A percentile compares a stretch with the other conserved stretches of the same genome.
phyloP scores from a whole-genome alignment of 345 rosid genomes.

The Hibiscus trionum region DNA sequence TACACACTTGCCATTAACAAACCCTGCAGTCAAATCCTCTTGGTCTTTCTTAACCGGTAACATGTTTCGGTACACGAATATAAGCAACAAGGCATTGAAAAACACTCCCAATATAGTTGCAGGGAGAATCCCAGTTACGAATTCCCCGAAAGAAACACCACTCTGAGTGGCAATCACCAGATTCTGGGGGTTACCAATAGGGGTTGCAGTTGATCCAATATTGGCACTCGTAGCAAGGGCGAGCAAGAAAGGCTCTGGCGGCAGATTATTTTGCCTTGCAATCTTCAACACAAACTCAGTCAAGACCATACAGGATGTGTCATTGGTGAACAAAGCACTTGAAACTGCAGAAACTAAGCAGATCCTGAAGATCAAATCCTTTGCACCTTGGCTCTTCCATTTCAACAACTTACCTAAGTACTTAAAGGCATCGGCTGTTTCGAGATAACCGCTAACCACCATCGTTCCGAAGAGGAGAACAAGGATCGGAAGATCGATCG shows the following conservation, averaged over 20 bases:
- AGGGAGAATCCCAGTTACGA: conserved; percentile 55
- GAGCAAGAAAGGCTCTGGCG: conserved; percentile 71
- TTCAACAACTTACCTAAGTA: conserved; percentile 61
- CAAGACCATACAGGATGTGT: conserved; percentile 73
- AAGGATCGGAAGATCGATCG: conserved; percentile 75
- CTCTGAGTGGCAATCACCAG: conserved; percentile 71
- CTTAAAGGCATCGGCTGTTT: conserved; percentile 68
- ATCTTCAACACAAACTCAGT: conserved; percentile 78
- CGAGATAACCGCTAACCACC: conserved; percentile 81
- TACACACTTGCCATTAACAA: conserved; percentile 41
- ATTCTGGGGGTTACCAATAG: conserved; percentile 88
- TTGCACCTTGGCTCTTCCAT: conserved; percentile 67
- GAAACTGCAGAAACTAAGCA: conserved; percentile 68
- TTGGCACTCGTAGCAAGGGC: conserved; percentile 84
- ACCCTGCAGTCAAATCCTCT: conserved; percentile 30
- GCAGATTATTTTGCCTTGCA: conserved; percentile 71
- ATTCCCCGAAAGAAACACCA: conserved; percentile 49
- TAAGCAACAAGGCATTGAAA: conserved; percentile 49
- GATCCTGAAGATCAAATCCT: conserved; percentile 61
- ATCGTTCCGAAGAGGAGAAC: conserved; percentile 87
- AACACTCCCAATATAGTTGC: conserved; percentile 52
- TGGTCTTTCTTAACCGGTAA: conserved; percentile 52
- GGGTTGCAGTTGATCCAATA: conserved; percentile 81
- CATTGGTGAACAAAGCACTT: conserved; percentile 83
- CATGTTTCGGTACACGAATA: conserved; percentile 57